phyloP scores from a whole-genome alignment of 129 eudicot genomes.

The Flaveria sonorensis region DNA sequence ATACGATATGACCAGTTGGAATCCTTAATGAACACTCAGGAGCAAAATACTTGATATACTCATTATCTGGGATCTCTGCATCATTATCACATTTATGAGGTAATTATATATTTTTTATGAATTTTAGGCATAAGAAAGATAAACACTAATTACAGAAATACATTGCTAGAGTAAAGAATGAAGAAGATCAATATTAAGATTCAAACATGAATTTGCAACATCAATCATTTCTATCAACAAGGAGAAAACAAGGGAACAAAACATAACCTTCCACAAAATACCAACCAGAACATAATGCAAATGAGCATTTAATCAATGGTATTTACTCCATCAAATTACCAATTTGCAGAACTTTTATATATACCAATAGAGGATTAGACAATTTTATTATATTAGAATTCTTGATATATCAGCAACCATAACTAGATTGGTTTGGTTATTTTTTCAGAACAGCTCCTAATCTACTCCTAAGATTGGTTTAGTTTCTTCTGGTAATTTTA shows the following conservation, averaged over 20 bases:
- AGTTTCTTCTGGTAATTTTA: too few relatives aligned
- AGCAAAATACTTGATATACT: conserved; percentile 80
- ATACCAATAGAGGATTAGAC: not conserved
- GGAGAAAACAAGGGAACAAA: not conserved
- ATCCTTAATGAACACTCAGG: conserved; percentile 84
- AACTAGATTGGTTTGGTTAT: too few relatives aligned
- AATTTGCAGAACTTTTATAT: not conserved
- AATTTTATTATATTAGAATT: not conserved
- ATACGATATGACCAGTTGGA: conserved; percentile 79
- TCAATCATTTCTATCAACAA: not conserved
- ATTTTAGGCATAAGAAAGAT: not conserved
- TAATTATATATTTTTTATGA: not conserved
- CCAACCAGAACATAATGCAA: not conserved
- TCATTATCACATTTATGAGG: conserved; percentile 11
- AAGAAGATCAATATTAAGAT: not conserved
- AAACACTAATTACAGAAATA: not conserved
- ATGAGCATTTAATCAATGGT: not conserved
- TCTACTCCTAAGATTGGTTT: not conserved
- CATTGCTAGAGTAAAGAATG: conserved; percentile 5
- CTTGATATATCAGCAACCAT: too few relatives aligned
- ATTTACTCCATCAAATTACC: not conserved
- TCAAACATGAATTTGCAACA: not conserved
- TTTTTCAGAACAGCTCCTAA: too few relatives aligned
- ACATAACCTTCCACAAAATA: not conserved
- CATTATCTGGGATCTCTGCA: conserved; percentile 97